Evolutionary conservation across 202 grass and related monocot species (phyloP).

Genomic region (Hordeum pubiflorum): DNA sequence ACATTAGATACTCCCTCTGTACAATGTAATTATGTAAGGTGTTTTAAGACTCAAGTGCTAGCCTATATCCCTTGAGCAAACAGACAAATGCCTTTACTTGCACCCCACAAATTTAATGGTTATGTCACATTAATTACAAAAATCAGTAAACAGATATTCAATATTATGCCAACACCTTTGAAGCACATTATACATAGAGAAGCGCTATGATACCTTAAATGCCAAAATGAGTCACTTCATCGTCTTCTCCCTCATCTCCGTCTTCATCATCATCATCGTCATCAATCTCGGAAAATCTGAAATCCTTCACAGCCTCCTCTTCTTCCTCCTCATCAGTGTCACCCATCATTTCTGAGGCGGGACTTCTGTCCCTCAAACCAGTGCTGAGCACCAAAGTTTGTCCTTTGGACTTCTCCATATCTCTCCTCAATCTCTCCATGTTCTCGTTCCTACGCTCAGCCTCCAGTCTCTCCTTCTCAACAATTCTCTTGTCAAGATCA

Average conservation of each 20-base stretch:
- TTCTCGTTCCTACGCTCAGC: constrained; percentile 56
- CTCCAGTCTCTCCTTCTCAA: constrained; percentile 71
- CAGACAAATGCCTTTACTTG: neutral
- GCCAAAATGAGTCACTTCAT: constrained; percentile 56
- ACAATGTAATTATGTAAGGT: no score
- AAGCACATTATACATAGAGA: neutral
- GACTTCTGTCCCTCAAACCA: constrained; percentile 57
- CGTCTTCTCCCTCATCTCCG: constrained; percentile 64
- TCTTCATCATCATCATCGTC: constrained; percentile 67
- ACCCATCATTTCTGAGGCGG: constrained; percentile 39
- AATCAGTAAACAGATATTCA: neutral
- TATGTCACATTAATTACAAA: neutral
- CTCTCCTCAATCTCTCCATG: constrained; percentile 61
- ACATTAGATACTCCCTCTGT: no score
- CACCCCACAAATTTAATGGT: neutral
- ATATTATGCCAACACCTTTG: neutral
- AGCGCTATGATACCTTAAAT: constrained; percentile 26
- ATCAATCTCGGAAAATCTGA: constrained; percentile 51
- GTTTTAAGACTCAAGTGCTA: no score
- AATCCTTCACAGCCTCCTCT: constrained; percentile 43
- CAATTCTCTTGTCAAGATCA: constrained; percentile 85
- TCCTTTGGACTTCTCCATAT: constrained; percentile 81
- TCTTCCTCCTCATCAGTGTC: constrained; percentile 54
- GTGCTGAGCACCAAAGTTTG: constrained; percentile 74
- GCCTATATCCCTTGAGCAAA: neutral